Base-by-base conservation (phyloP, 2,329 filamentous ascomycete species). In the Aspergillus neoniger region DNA sequence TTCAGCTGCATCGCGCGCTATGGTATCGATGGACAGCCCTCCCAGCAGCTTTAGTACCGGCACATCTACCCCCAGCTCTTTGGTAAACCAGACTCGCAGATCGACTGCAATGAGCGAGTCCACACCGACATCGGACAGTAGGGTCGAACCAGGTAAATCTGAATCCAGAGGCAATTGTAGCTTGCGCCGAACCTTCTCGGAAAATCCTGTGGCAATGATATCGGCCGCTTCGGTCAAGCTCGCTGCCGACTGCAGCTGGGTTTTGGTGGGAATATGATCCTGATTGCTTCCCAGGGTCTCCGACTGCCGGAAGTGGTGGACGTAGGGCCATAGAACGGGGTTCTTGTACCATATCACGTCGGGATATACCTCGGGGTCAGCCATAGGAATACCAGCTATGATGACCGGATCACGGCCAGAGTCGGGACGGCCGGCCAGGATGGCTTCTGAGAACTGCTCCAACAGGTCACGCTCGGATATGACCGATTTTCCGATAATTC, bases 391-490 rank as follows among this genome's bases (percentile, higher is more conserved):
- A n/a, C n/a, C n/a, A n/a, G n/a, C n/a, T n/a, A n/a, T n/a, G n/a
- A n/a, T n/a, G n/a, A n/a, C n/a, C n/a, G n/a, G 49, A 4, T 17
- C 12, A n/a, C 28, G 36, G 2, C 48, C 49, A 2, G 63, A 69
- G 3, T 69, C 59, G 0, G 79, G 77, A 6, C 69, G 72, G 4
- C 82, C 81, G 0, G 77, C 75, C 0, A 74, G 68, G 25, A 85
- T 79, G 5, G 82, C 81, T 66, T 85, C 82, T 8, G 83, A 74
- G 61, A 85, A 82, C 72, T 82, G 78, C 63, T 82, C 79, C 63
- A 84, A 81, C 15, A 85, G 67, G 56, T 84, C 81, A 3, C 76
- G 73, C 68, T 85, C 83, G 2, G 82, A 82, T 12, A 84, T 75
- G 17, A 44, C n/a, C 9, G 49, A 19, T 2, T 54, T 23, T 2